Evolutionary conservation across 2,329 filamentous ascomycete genomes (phyloP).

Genomic region (Fusarium penzigii): DNA sequence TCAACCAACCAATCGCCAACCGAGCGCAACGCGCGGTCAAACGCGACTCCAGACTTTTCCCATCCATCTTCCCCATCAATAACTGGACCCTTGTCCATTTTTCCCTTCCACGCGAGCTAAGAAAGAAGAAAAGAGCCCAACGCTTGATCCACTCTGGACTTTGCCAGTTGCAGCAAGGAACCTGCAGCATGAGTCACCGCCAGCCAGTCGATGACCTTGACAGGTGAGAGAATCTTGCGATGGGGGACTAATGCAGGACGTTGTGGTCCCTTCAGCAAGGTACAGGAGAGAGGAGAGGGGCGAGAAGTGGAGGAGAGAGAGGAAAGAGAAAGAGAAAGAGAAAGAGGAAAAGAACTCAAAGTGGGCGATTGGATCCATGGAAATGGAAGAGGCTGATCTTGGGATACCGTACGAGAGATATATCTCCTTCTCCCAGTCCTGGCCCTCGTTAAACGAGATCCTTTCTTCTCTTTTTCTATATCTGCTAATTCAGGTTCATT

Average conservation of each 20-base stretch:
- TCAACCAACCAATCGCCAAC: slow-evolving; percentile 17
- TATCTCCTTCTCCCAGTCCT: slow-evolving; percentile 26
- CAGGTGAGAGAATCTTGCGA: slow-evolving; percentile 23
- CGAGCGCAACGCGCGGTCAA: slow-evolving; percentile 21
- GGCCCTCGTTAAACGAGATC: slow-evolving; percentile 11
- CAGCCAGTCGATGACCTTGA: slow-evolving; percentile 26
- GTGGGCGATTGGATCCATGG: slow-evolving; percentile 2
- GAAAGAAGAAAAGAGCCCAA: slow-evolving; percentile 3
- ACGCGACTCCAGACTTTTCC: no score
- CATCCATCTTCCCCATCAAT: no score
- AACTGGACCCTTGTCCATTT: no score
- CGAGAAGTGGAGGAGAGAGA: slow-evolving; percentile 5
- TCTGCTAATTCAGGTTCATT: slow-evolving; percentile 4
- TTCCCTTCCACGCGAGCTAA: slow-evolving; percentile 5
- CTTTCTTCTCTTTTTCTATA: slow-evolving; percentile 8
- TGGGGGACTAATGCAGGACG: slow-evolving; percentile 22
- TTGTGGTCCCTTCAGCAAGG: slow-evolving; percentile 13
- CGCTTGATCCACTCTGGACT: slow-evolving; percentile 2
- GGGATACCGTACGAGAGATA: slow-evolving; percentile 21
- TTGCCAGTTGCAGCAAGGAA: background rate
- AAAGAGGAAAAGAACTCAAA: slow-evolving; percentile 1
- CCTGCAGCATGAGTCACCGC: slow-evolving; percentile 26
- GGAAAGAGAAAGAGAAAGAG: background rate
- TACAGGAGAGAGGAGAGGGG: slow-evolving; percentile 5
- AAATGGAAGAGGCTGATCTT: slow-evolving; percentile 21